Percentiles rank a stretch among this genome's conserved stretches.
Conservation (phyloP, 1,284 basidiomycete genomes). For the Termitomyces sp. region DNA sequence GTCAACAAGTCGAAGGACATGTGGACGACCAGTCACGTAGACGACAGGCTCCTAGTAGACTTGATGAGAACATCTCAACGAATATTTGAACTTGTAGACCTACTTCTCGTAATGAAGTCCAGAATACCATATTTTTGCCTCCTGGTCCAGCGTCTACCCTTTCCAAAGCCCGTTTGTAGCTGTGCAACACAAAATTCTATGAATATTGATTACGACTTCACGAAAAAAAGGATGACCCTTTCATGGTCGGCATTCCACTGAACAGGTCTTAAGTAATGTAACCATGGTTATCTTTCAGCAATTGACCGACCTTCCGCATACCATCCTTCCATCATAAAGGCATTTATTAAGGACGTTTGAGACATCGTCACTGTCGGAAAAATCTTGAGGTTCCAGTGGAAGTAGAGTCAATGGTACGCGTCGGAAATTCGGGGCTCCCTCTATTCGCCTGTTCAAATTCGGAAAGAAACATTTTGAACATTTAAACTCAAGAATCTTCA, state of each 20-base stretch:
- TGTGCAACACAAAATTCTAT: conserved; percentile 24
- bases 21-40: conserved; percentile 86
- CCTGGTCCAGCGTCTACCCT: conserved; percentile 77
- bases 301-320: conserved; percentile 72
- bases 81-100: not conserved
- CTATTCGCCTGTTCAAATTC: conserved; percentile 63
- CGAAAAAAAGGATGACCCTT: conserved; percentile 52
- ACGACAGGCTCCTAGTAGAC: conserved; percentile 82
- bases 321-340: conserved; percentile 52
- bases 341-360: conserved; percentile 33
- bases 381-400: conserved; percentile 30
- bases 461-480: not conserved
- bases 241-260: conserved; percentile 85
- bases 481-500: not conserved
- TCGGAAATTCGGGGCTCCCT: conserved; percentile 91
- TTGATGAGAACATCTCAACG: not conserved
- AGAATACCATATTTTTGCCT: conserved; percentile 71
- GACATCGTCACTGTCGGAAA: conserved; percentile 25
- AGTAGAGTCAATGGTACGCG: conserved; percentile 64
- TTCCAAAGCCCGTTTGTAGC: conserved; percentile 76
- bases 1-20: conserved; percentile 89
- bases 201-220: not conserved
- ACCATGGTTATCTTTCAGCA: not conserved
- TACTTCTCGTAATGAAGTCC: conserved; percentile 91
- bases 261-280: conserved; percentile 12